phyloP scores from a whole-genome alignment of 2,329 filamentous ascomycete species.

The Fusarium sp. region DNA sequence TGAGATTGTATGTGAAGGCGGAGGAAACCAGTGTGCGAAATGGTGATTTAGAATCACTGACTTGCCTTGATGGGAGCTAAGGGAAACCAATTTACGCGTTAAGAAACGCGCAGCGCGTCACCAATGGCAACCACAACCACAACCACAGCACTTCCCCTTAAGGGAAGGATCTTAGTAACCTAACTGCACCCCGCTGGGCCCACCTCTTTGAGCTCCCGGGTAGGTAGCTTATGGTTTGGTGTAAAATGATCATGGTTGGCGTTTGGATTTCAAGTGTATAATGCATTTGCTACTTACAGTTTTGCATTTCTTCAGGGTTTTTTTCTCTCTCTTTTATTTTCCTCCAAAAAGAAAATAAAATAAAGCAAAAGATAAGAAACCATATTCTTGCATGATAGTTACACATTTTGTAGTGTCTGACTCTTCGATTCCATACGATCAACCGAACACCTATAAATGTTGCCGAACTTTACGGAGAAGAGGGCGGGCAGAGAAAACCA shows the following conservation, averaged over 20 bases:
- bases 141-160: neutral
- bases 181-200: neutral
- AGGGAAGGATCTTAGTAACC: neutral
- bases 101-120: slow-evolving; percentile 34
- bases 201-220: slow-evolving; percentile 8
- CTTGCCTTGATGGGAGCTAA: slow-evolving; percentile 19
- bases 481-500: neutral
- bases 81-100: slow-evolving; percentile 48
- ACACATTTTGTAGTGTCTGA: neutral
- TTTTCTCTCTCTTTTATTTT: neutral
- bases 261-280: neutral
- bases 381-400: neutral
- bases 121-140: slow-evolving; percentile 12
- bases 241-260: neutral
- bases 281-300: neutral
- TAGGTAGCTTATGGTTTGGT: neutral
- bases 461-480: neutral
- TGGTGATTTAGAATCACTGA: slow-evolving; percentile 5
- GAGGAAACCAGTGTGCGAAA: neutral
- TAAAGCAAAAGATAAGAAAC: neutral
- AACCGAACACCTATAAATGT: neutral
- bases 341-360: neutral
- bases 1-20: neutral
- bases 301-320: neutral
- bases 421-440: neutral